phyloP scores from a whole-genome alignment of 768 basidiomycete genomes.

The Calvatia gigantea region DNA sequence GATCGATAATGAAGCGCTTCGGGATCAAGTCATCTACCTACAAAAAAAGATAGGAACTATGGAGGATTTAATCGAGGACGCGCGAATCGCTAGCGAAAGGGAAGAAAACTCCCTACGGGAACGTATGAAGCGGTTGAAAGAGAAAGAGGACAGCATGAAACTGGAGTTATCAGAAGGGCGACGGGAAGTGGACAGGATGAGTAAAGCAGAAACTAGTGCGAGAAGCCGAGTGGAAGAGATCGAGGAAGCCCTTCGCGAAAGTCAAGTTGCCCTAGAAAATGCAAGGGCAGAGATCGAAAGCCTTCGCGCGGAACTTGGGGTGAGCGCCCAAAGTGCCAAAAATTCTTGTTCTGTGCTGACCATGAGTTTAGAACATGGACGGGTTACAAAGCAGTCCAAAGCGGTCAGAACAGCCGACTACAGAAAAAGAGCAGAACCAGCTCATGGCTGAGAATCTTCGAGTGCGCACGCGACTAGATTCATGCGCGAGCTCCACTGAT shows the following conservation, averaged over 20 bases:
- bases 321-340: constrained; percentile 33
- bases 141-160: constrained; percentile 68
- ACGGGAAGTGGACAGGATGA: constrained; percentile 60
- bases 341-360: not conserved
- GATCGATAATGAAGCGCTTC: constrained; percentile 93
- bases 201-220: constrained; percentile 58
- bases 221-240: constrained; percentile 75
- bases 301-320: constrained; percentile 68
- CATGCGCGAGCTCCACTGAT: not conserved
- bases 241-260: constrained; percentile 87
- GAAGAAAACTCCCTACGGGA: constrained; percentile 67
- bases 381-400: not conserved
- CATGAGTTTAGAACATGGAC: not conserved
- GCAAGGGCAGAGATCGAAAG: constrained; percentile 88
- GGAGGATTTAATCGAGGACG: constrained; percentile 86
- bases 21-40: constrained; percentile 86
- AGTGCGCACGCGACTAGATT: not conserved
- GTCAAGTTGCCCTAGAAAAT: constrained; percentile 81
- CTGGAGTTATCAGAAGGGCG: constrained; percentile 68
- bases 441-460: not conserved
- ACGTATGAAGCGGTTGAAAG: constrained; percentile 63
- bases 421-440: not conserved
- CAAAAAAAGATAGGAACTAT: constrained; percentile 70
- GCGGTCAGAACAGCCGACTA: not conserved
- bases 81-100: constrained; percentile 60